Conservation (phyloP, 495 filamentous ascomycete genomes). For the Cercophora samala region DNA sequence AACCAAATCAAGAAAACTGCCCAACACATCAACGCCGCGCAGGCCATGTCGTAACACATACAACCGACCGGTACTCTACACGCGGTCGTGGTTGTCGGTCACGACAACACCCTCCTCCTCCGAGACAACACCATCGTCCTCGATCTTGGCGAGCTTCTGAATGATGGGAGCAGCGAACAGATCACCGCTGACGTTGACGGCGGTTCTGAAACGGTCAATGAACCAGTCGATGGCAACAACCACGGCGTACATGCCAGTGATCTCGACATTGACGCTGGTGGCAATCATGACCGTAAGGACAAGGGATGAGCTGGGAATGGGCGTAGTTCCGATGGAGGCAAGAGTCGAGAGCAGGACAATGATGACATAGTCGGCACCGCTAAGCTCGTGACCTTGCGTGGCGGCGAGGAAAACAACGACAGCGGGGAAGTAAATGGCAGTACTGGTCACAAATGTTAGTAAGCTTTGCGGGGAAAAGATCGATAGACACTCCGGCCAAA, state of each 20-base stretch:
- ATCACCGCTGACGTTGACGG: constrained; percentile 34
- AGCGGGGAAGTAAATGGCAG: constrained; percentile 34
- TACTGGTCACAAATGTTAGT: not conserved
- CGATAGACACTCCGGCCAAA: not conserved
- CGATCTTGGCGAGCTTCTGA: constrained; percentile 19
- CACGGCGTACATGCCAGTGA: constrained; percentile 35
- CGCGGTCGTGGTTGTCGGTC: not conserved
- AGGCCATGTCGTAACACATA: not conserved
- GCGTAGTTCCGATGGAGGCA: constrained; percentile 35
- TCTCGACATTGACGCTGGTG: constrained; percentile 26
- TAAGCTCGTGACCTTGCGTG: constrained; percentile 31
- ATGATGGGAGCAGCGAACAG: constrained; percentile 27
- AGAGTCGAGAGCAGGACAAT: constrained; percentile 33
- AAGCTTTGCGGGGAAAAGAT: not conserved
- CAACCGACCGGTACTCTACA: not conserved
- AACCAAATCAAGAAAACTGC: not conserved
- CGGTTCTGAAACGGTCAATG: constrained; percentile 34
- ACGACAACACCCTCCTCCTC: constrained; percentile 11
- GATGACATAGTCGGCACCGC: constrained; percentile 30
- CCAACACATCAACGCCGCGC: not conserved
- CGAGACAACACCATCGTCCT: constrained; percentile 10
- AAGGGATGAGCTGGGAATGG: constrained; percentile 33
- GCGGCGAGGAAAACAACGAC: constrained; percentile 34
- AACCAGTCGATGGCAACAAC: constrained; percentile 35
- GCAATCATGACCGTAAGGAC: constrained; percentile 39